Percentiles rank a stretch among this genome's conserved stretches.
Conservation (phyloP, 1,139 yeast genomes). For the Lodderomyces oxycetoniae region DNA sequence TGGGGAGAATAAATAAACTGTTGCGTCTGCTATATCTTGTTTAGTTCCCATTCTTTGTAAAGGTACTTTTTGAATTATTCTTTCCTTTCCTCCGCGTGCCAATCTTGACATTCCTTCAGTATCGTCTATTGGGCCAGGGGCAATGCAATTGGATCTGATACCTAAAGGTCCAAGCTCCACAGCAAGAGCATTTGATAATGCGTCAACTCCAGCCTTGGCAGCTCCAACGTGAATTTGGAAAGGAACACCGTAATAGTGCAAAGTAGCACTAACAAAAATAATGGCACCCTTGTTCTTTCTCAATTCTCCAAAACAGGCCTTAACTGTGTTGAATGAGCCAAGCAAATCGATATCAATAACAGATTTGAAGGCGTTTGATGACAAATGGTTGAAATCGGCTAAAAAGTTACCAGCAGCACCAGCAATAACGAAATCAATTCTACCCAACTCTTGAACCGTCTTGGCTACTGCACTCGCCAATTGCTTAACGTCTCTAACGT, state of each 20-base stretch:
- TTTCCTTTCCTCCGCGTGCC: constrained; percentile 16
- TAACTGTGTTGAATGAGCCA: constrained; percentile 83
- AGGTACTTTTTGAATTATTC: constrained; percentile 46
- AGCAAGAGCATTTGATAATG: constrained; percentile 74
- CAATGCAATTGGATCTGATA: constrained; percentile 71
- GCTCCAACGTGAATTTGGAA: constrained; percentile 86
- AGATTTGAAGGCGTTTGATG: constrained; percentile 80
- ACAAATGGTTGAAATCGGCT: constrained; percentile 70
- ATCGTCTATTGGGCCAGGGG: constrained; percentile 80
- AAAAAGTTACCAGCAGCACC: constrained; percentile 96
- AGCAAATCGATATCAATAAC: constrained; percentile 79
- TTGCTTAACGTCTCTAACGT: constrained; percentile 65
- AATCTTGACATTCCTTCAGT: constrained; percentile 76
- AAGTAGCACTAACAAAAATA: constrained; percentile 79
- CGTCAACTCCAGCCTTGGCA: constrained; percentile 92
- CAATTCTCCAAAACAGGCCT: constrained; percentile 69
- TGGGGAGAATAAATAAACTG: constrained; percentile 72
- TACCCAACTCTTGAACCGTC: constrained; percentile 64
- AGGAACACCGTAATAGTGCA: constrained; percentile 84
- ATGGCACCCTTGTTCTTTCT: constrained; percentile 62
- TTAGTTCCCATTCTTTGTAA: constrained; percentile 69
- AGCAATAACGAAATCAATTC: constrained; percentile 79
- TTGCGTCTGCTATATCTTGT: constrained; percentile 78
- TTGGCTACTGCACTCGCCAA: constrained; percentile 56
- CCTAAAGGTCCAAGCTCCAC: constrained; percentile 90